Percentiles rank a stretch among this genome's conserved stretches.
Evolutionary conservation across 441 rosid genomes (phyloP).

Genomic region (Adansonia gregorii): DNA sequence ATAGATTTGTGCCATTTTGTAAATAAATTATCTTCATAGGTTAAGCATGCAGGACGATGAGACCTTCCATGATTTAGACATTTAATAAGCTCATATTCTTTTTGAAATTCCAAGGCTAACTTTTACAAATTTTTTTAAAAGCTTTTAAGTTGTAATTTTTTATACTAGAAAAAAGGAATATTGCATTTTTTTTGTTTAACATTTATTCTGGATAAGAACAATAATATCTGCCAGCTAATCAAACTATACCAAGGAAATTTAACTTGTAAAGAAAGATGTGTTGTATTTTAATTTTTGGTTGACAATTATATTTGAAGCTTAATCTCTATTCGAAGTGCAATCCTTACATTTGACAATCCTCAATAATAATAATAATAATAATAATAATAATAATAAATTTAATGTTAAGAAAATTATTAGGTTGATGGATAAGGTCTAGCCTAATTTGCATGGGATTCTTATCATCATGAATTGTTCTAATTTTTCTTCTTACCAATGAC

Average conservation of each 20-base stretch:
- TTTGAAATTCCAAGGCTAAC: neutral
- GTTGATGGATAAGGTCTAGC: neutral
- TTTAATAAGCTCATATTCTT: conserved; percentile 23
- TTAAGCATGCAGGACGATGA: neutral
- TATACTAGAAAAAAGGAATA: no score
- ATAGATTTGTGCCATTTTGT: neutral
- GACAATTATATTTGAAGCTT: neutral
- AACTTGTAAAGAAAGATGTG: neutral
- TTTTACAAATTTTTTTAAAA: no score
- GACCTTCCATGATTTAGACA: conserved; percentile 29
- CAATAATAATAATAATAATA: neutral
- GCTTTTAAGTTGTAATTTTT: no score
- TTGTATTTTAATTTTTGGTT: neutral
- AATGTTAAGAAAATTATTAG: neutral
- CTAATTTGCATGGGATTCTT: neutral
- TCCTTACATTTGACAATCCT: neutral
- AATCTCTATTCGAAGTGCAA: neutral
- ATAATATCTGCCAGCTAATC: neutral
- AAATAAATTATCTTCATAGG: neutral
- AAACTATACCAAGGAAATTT: neutral
- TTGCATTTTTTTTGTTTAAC: neutral
- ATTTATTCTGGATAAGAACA: neutral
- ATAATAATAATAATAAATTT: neutral
- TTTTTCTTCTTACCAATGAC: neutral
- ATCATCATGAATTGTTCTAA: neutral